Conservation (phyloP, 2,329 filamentous ascomycete species). For the Fusarium fracticaudum region DNA sequence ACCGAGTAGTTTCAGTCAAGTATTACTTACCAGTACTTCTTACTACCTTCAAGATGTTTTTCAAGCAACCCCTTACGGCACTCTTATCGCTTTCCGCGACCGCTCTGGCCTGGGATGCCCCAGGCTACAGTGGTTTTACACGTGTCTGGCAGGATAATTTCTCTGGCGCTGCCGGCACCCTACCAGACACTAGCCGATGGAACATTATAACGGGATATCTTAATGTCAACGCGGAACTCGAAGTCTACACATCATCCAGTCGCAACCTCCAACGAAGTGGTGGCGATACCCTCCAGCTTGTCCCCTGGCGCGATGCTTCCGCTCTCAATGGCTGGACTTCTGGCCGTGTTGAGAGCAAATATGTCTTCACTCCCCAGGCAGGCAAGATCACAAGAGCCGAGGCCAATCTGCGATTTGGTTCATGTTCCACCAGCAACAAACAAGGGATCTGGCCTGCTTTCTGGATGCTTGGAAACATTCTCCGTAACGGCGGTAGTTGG, state of each 20-base stretch:
- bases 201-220: constrained; percentile 53
- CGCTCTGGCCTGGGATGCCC: constrained; percentile 42
- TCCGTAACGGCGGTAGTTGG: constrained; percentile 37
- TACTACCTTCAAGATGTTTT: not conserved
- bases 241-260: constrained; percentile 56
- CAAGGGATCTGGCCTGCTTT: constrained; percentile 52
- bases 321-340: constrained; percentile 57
- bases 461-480: constrained; percentile 39
- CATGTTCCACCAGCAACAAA: constrained; percentile 47
- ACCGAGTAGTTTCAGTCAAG: not conserved
- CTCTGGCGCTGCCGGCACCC: constrained; percentile 49
- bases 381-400: constrained; percentile 55
- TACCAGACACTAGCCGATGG: constrained; percentile 54
- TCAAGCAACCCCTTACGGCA: not conserved
- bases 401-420: constrained; percentile 59
- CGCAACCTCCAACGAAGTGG: constrained; percentile 60
- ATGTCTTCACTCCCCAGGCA: constrained; percentile 55
- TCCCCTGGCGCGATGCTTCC: constrained; percentile 52
- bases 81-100: not conserved
- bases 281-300: constrained; percentile 59
- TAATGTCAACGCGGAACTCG: constrained; percentile 58
- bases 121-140: constrained; percentile 52
- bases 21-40: not conserved
- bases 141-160: constrained; percentile 58
- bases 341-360: constrained; percentile 58